phyloP scores from a whole-genome alignment of 345 rosid genomes.

The Murraya koenigii region DNA sequence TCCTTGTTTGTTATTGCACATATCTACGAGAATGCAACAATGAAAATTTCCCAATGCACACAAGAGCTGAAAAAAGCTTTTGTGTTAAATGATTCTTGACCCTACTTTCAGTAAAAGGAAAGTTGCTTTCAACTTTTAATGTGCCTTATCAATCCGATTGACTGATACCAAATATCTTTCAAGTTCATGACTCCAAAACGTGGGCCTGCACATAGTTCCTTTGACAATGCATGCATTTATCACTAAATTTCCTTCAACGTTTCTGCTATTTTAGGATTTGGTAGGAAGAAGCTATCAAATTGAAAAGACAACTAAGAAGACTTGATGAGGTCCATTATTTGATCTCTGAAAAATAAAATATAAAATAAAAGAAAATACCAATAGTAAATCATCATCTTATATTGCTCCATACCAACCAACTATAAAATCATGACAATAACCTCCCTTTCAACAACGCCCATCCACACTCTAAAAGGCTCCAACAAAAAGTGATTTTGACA shows the following conservation, averaged over 20 bases:
- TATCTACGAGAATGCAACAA: no score
- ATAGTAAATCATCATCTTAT: background rate
- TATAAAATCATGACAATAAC: constrained; percentile 3
- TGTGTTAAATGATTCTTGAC: background rate
- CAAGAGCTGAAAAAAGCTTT: no score
- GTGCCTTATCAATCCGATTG: background rate
- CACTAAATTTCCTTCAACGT: background rate
- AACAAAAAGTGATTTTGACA: constrained; percentile 12
- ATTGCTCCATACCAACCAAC: constrained; percentile 13
- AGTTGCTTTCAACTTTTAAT: constrained; percentile 5
- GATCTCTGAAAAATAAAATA: background rate
- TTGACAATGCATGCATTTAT: background rate
- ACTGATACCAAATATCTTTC: constrained; percentile 7
- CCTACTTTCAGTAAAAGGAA: background rate
- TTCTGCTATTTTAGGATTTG: constrained; percentile 12
- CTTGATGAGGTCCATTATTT: constrained; percentile 5
- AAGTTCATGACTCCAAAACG: background rate
- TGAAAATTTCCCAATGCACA: no score
- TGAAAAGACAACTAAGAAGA: constrained; percentile 12
- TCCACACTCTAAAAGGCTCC: background rate
- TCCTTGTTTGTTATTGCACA: no score
- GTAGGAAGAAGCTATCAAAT: constrained; percentile 12
- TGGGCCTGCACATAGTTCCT: background rate
- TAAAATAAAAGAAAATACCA: background rate
- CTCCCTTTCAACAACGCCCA: constrained; percentile 17